These are phyloP conservation scores for Trichoderma lentiforme DNA, from an alignment of 2,329 filamentous ascomycete species.

Conservation along the genomic window DNA sequence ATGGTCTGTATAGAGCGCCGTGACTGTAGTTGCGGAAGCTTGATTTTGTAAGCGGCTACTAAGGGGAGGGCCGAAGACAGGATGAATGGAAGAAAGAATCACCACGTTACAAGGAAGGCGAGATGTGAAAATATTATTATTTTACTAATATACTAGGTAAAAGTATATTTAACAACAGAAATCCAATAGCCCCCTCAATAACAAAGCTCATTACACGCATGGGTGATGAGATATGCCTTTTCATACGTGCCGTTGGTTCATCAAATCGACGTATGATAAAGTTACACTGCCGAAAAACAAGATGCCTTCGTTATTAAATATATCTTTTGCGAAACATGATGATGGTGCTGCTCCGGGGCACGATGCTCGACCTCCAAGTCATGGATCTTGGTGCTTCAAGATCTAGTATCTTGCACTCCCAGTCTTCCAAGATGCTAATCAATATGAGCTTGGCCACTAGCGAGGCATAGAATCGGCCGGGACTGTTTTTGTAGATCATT, in stretches of 20 bases:
- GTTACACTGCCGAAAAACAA: neutral
- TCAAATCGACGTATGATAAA: neutral
- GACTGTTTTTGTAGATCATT: neutral
- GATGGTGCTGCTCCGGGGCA: neutral
- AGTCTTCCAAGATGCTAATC: neutral
- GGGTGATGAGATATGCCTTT: neutral
- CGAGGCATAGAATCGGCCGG: constrained; percentile 4
- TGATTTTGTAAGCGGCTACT: neutral
- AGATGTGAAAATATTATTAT: neutral
- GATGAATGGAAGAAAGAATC: neutral
- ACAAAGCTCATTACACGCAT: neutral
- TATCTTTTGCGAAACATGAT: neutral
- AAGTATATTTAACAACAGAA: neutral
- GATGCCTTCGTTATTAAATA: accelerated
- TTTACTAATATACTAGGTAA: neutral
- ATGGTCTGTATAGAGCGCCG: neutral
- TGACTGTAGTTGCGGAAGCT: neutral
- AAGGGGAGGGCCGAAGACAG: neutral
- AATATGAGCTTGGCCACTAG: neutral
- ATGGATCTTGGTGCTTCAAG: neutral
- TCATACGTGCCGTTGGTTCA: neutral
- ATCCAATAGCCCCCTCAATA: neutral
- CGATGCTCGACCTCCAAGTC: neutral
- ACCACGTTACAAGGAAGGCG: neutral
- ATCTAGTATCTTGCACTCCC: neutral